Conservation (phyloP, 2,329 filamentous ascomycete species). For the Colletotrichum sublineola region DNA sequence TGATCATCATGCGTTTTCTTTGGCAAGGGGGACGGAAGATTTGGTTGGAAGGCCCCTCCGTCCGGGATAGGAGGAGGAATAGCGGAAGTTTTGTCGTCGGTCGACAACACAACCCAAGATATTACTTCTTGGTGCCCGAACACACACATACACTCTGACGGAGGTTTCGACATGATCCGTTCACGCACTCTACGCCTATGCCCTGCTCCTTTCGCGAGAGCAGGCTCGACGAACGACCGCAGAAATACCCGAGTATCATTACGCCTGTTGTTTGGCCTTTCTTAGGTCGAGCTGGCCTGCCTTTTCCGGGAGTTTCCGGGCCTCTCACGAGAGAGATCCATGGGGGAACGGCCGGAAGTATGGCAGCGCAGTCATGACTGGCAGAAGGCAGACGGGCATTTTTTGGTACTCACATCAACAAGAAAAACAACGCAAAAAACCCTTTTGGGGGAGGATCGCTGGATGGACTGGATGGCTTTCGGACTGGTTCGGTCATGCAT, state of each 20-base stretch:
- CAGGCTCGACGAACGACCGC: conserved; percentile 40
- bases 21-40: conserved; percentile 16
- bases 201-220: conserved; percentile 32
- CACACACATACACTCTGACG: conserved; percentile 11
- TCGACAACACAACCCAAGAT: conserved; percentile 34
- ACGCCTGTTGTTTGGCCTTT: conserved; percentile 3
- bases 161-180: conserved; percentile 39
- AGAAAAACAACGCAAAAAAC: conserved; percentile 43
- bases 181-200: conserved; percentile 40
- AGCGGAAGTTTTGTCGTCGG: conserved; percentile 30
- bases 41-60: conserved; percentile 37
- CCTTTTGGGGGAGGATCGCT: conserved; percentile 39
- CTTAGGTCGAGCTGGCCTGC: neutral
- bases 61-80: conserved; percentile 36
- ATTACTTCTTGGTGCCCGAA: conserved; percentile 23
- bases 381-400: conserved; percentile 2
- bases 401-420: conserved; percentile 40
- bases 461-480: conserved; percentile 35
- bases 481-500: conserved; percentile 21
- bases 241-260: conserved; percentile 43
- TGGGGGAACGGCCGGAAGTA: neutral
- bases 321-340: neutral
- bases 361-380: neutral
- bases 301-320: neutral
- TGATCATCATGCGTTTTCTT: conserved; percentile 38